Evolutionary conservation across 345 rosid species (phyloP).

Genomic region (Camelina sativa): DNA sequence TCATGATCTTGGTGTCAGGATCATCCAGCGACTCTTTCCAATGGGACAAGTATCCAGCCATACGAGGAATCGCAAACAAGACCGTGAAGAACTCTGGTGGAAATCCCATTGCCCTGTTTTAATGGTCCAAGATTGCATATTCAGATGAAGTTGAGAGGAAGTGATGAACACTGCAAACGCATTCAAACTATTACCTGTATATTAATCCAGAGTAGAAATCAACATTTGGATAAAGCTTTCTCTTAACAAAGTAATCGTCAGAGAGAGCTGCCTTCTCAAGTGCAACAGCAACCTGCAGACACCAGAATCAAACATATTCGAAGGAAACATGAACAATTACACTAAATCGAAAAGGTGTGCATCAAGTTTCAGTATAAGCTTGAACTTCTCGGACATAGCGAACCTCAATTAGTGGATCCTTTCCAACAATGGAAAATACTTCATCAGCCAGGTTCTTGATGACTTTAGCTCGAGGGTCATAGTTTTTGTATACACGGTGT

Average conservation of each 20-base stretch:
- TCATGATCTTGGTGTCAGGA: slow-evolving; percentile 97
- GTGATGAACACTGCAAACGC: not conserved
- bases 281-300: slow-evolving; percentile 84
- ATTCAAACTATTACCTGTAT: slow-evolving; percentile 60
- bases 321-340: not conserved
- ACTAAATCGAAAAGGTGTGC: not conserved
- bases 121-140: slow-evolving; percentile 10
- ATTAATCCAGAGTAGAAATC: slow-evolving; percentile 98
- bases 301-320: slow-evolving; percentile 13
- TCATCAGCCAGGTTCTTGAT: slow-evolving; percentile 90
- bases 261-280: slow-evolving; percentile 96
- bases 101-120: slow-evolving; percentile 92
- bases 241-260: slow-evolving; percentile 87
- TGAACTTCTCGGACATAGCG: slow-evolving; percentile 16
- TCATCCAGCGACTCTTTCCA: slow-evolving; percentile 97
- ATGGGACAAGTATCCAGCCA: slow-evolving; percentile 97
- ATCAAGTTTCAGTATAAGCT: not conserved
- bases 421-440: slow-evolving; percentile 93
- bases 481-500: slow-evolving; percentile 97
- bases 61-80: slow-evolving; percentile 90
- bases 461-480: slow-evolving; percentile 96
- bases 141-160: slow-evolving; percentile 26
- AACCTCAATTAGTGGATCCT: slow-evolving; percentile 99
- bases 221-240: slow-evolving; percentile 95
- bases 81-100: slow-evolving; percentile 97